These are phyloP conservation scores for Babesia divergens DNA, from an alignment of 169 alveolate species.

Conservation along the genomic window DNA sequence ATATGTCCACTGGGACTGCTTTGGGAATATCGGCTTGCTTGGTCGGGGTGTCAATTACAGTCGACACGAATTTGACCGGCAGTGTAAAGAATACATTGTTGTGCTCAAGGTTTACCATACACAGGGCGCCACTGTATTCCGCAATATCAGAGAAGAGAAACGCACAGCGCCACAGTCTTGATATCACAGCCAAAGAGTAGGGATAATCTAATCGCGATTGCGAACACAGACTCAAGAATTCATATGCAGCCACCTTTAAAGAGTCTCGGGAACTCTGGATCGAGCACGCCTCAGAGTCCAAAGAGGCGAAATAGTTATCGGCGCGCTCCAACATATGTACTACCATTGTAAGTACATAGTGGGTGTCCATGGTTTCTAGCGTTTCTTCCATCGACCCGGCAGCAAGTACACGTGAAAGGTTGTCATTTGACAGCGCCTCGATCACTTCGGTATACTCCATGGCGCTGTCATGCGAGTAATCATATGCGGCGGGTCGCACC, in stretches of 20 bases:
- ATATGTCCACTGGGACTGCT: background rate
- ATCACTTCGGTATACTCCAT: conserved; percentile 1
- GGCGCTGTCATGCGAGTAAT: background rate
- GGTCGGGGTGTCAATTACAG: background rate
- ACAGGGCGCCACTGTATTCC: conserved; percentile 22
- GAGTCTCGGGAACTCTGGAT: background rate
- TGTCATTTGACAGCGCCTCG: conserved; percentile 15
- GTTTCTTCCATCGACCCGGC: background rate
- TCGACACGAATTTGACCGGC: background rate
- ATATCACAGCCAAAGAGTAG: background rate
- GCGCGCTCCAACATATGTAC: background rate
- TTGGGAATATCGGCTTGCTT: background rate
- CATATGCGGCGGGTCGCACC: background rate
- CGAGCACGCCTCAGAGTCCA: background rate
- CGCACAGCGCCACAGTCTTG: conserved; percentile 13
- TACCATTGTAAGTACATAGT: conserved; percentile 3
- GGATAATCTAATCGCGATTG: background rate
- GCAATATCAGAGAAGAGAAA: conserved; percentile 9
- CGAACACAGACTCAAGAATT: background rate
- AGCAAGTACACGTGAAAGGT: background rate
- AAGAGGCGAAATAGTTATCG: background rate
- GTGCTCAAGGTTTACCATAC: conserved; percentile 5
- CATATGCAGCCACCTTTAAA: conserved; percentile 1
- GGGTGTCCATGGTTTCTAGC: conserved; percentile 9
- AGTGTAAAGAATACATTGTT: background rate